Evolutionary conservation across 1,284 basidiomycete species (phyloP), one percentile per base, ranked within the genome.

Genomic region (Boletus calvinii): DNA sequence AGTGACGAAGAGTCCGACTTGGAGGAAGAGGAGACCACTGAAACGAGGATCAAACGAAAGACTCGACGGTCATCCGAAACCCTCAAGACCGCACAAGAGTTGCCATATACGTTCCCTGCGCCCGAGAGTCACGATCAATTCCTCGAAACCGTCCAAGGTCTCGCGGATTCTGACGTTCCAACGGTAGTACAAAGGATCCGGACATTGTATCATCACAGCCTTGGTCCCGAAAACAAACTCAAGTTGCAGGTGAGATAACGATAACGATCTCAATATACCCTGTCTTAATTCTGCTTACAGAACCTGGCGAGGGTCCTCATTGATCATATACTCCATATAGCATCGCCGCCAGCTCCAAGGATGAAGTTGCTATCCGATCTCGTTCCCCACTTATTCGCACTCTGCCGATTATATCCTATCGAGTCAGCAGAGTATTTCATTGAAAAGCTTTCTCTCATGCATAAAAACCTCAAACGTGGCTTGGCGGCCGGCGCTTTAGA

Each of bases 81-180:
- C 32, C 60, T 59, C 31, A 59, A 61, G 22, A 42, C 59, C 57
- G 22, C 58, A 18, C 78, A 81, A 52, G 90, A 92, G 58, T 77
- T 98, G 2, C 95, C 96, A 0, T 99, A 83, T 69, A 98, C 92
- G 1, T 99, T 98, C 70, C 78, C 90, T 24, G 97, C 94, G 64
- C 97, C 97, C 0, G 70, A 80, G 6, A 85, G 77, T 2, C 93
- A 98, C 60, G 90, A 92, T 45, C 92, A 97, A 57, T 90, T 99
- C 59, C 79, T 98, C 38, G 83, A 89, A 18, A 85, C 96, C 15
- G 68, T 98, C 2, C 83, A 90, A 18, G 77, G 77, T 35, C 67
- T 95, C 18, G 72, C 79, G 6, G 87, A 91, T 48, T 71, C 78
- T 12, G 87, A 96, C 56, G 71, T 98, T 6, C 83, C 89, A 2